phyloP scores from a whole-genome alignment of 441 rosid genomes.

The Euphorbia celastroides region DNA sequence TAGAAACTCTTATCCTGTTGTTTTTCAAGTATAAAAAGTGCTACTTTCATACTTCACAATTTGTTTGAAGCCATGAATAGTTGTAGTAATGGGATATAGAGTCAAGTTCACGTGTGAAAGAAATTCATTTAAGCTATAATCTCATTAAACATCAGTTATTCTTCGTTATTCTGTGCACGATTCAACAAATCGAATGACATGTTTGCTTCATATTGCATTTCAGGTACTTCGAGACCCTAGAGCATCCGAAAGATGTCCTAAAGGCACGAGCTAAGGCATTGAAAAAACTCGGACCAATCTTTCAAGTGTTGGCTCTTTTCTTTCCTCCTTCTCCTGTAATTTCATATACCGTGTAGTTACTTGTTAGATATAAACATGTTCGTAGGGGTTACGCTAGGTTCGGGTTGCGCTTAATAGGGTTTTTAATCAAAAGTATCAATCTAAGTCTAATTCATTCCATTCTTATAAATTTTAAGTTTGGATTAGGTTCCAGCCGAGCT shows the following conservation, averaged over 20 bases:
- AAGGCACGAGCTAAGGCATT: constrained; percentile 53
- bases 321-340: neutral
- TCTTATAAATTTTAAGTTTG: no score
- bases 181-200: neutral
- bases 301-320: constrained; percentile 38
- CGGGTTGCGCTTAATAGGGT: no score
- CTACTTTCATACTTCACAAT: neutral
- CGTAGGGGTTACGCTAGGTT: no score
- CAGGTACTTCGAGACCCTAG: constrained; percentile 68
- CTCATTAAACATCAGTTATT: no score
- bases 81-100: neutral
- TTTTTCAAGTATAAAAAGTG: neutral
- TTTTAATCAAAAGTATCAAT: no score
- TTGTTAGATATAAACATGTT: no score
- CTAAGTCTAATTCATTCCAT: no score
- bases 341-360: neutral
- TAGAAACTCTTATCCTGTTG: neutral
- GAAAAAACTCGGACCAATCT: constrained; percentile 73
- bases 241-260: constrained; percentile 53
- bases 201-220: neutral
- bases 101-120: neutral
- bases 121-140: neutral
- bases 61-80: neutral
- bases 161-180: neutral
- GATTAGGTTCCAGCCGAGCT: no score